Conservation (phyloP, 495 filamentous ascomycete species). For the Cercophora newfieldiana region DNA sequence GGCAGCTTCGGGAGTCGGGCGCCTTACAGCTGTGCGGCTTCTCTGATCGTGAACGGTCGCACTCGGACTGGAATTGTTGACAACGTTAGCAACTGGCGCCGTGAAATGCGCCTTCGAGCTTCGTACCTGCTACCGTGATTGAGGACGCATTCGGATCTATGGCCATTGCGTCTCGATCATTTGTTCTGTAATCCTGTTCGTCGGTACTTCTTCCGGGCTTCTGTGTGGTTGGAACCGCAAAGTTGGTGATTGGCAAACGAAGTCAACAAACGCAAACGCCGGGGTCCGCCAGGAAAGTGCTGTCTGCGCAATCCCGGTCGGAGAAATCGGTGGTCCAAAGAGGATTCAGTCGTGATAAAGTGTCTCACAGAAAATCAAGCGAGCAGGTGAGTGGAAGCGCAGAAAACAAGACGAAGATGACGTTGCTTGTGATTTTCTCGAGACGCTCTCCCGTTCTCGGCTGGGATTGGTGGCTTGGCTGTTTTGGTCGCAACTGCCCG, state of each 20-base stretch:
- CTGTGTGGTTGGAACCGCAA: not conserved
- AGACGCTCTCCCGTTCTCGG: slow-evolving; percentile 1
- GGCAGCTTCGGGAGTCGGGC: not conserved
- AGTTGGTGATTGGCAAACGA: not conserved
- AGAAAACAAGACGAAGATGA: slow-evolving; percentile 22
- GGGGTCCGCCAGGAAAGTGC: not conserved
- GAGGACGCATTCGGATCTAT: slow-evolving; percentile 44
- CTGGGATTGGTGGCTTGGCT: slow-evolving; percentile 23
- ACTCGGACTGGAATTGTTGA: slow-evolving; percentile 68
- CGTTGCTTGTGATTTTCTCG: slow-evolving; percentile 24
- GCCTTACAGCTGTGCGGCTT: slow-evolving; percentile 64
- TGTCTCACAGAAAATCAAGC: not conserved
- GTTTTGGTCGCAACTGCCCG: slow-evolving; percentile 22
- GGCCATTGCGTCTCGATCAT: slow-evolving; percentile 26
- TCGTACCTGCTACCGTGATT: slow-evolving; percentile 63
- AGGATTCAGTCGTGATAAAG: not conserved
- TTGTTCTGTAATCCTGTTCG: not conserved
- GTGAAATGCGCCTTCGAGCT: not conserved
- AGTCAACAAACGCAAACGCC: slow-evolving; percentile 13
- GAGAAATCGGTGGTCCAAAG: not conserved
- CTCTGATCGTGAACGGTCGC: slow-evolving; percentile 85
- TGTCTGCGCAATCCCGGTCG: not conserved
- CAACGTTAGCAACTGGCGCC: not conserved
- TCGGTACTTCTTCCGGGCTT: not conserved
- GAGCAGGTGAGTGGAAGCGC: not conserved